Evolutionary conservation across 805 yeast genomes (phyloP), one percentile per base, ranked within the genome.

Genomic region (Candida ulmi): DNA sequence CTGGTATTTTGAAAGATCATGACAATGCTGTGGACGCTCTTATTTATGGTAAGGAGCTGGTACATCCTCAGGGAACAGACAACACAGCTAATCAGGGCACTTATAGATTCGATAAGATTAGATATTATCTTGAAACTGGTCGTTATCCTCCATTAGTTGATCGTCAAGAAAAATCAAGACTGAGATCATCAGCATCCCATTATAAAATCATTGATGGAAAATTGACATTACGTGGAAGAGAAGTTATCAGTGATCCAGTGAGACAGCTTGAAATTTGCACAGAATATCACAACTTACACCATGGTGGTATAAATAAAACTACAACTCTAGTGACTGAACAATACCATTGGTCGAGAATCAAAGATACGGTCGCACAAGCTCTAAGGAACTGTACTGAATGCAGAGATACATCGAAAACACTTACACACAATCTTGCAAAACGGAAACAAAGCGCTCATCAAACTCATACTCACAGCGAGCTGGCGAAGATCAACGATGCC

Each of bases 291-390:
- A 56, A 71, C 46, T 60, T 71, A 17, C 75, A 72, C 33, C 99
- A 91, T 57, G 81, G 81, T 11, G 98, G 98, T 11, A 88, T 91
- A 46, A 91, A 91, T 63, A 86, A 82, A 54, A 81, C 95, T 2
- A 88, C 96, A 0, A 66, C 91, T 0, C 63, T 74, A 15, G 76
- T 93, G 15, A 76, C 90, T 2, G 93, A 84, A 45, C 74, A 76
- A 49, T 91, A 84, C 51, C 95, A 88, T 59, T 91, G 98, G 97
- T 76, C 88, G 2, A 75, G 95, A 37, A 84, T 91, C 46, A 90
- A 93, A 61, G 88, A 78, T 41, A 87, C 96, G 0, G 96, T 86
- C 1, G 80, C 84, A 1, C 76, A 78, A 24, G 91, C 87, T 1
- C 80, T 90, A 38, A 70, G 81, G 39, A 75, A 78, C 43, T 93